phyloP scores from a whole-genome alignment of 441 rosid species.

The Croton setiger region DNA sequence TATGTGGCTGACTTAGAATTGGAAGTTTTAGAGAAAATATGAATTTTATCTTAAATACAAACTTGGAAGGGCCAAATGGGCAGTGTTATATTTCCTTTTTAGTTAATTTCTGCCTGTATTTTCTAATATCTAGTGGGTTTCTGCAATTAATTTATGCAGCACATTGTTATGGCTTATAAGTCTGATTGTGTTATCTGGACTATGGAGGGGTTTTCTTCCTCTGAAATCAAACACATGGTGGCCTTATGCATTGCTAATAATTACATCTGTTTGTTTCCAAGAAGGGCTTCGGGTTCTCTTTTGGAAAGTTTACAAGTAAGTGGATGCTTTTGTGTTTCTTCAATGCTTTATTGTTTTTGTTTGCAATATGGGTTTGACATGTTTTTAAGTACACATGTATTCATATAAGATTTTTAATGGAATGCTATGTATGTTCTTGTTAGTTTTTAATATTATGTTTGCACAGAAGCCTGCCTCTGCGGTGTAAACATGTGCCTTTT shows the following conservation, averaged over 20 bases:
- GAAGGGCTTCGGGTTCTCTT: constrained; percentile 82
- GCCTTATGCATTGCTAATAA: constrained; percentile 76
- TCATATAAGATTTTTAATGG: neutral
- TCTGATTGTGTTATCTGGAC: constrained; percentile 70
- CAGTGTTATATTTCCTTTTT: neutral
- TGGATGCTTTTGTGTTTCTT: constrained; percentile 4
- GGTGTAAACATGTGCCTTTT: neutral
- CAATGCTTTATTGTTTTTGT: neutral
- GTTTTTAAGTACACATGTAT: neutral
- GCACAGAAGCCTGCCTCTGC: neutral
- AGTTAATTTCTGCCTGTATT: neutral
- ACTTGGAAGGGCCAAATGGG: constrained; percentile 10
- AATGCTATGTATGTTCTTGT: neutral
- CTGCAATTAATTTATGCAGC: constrained; percentile 37
- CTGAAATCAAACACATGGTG: constrained; percentile 65
- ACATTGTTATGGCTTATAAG: constrained; percentile 87
- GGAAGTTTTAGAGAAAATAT: neutral
- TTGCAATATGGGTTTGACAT: neutral
- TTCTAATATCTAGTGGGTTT: constrained; percentile 11
- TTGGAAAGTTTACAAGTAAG: constrained; percentile 83
- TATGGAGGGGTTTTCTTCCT: constrained; percentile 93
- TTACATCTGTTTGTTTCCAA: constrained; percentile 76
- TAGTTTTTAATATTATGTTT: neutral
- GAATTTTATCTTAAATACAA: neutral
- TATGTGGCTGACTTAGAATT: neutral